Conservation (phyloP, 768 basidiomycete genomes). For the Serendipita sp. region DNA sequence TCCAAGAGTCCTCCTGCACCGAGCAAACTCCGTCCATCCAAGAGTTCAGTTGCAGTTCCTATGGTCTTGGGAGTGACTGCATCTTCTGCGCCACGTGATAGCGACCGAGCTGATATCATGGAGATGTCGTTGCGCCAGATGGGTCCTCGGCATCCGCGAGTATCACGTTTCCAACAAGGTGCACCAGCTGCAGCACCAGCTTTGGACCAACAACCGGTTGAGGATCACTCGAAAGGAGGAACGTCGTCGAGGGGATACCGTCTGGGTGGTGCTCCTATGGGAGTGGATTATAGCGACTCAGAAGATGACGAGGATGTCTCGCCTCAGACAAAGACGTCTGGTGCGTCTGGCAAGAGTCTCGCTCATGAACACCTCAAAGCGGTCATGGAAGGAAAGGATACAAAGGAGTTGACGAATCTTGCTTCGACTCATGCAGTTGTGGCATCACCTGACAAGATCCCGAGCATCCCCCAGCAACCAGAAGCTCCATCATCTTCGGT, state of each 20-base stretch:
- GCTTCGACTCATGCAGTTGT: not conserved
- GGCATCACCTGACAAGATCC: constrained; percentile 19
- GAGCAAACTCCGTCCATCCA: not conserved
- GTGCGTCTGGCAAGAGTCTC: constrained; percentile 6
- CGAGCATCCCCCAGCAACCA: constrained; percentile 25
- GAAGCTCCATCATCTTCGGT: not conserved
- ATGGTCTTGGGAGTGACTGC: not conserved
- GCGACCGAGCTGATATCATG: not conserved
- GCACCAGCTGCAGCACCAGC: not conserved
- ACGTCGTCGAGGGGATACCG: constrained; percentile 10
- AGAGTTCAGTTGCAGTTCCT: not conserved
- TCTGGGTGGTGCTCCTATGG: constrained; percentile 9
- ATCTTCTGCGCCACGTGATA: not conserved
- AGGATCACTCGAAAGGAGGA: not conserved
- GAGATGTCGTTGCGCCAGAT: constrained; percentile 1
- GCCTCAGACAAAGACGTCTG: constrained; percentile 8
- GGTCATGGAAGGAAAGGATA: constrained; percentile 7
- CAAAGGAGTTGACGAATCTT: not conserved
- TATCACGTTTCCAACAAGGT: not conserved
- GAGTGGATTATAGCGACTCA: constrained; percentile 13
- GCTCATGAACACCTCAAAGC: constrained; percentile 14
- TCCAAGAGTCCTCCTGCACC: constrained; percentile 3
- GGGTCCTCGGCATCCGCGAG: not conserved
- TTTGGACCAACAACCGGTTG: not conserved
- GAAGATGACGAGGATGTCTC: constrained; percentile 12